Base-by-base conservation (phyloP, 2,329 filamentous ascomycete species). In the Colletotrichum sp. region DNA sequence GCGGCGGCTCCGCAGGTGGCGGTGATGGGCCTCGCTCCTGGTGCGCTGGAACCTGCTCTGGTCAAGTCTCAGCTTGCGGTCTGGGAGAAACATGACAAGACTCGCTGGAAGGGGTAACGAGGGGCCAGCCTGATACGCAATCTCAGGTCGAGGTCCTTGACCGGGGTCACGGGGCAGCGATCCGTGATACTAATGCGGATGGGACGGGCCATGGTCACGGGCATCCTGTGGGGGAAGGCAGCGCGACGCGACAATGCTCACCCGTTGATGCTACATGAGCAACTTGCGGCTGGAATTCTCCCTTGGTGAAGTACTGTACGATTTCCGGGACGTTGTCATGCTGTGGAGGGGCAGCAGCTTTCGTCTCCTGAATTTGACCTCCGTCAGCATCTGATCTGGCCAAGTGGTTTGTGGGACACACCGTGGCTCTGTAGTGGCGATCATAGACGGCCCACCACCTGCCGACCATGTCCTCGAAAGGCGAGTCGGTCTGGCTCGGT, bases 401-500 rank as follows among this genome's bases (percentile, higher is more conserved):
- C 13, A 4, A 24, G 6, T 21, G 21, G 16, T 32, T 24, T 73
- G 71, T 28, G 66, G 60, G 73, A 83, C 87, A 76, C 83, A 92
- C 91, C 77, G 87, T 81, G 79, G 83, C 83, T 78, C 90, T 89
- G 83, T 97, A 96, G 86, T 98, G 96, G 77, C 91, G 90, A 85
- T 98, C 96, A 83, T 98, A 98, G 56, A 98, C 94, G 60, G 95
- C 92, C 96, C 96, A 99, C 97, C 97, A 99, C 81, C 92, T 91
- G 75, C 92, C 93, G 56, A 96, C 86, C 87, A 98, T 93, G 85
- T 98, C 94, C 81, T 95, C 93, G 83, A 96, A 98, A 1, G 94
- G 93, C 3, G 89, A 89, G 62, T 87, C 86, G 36, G 90, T 91
- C 64, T 86, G 87, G 68, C 87, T 86, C 10, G 88, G 86, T 64